These are phyloP conservation scores for Pseudopyrenochaeta lycopersici DNA, from an alignment of 2,329 filamentous ascomycete species.

Conservation along the genomic window DNA sequence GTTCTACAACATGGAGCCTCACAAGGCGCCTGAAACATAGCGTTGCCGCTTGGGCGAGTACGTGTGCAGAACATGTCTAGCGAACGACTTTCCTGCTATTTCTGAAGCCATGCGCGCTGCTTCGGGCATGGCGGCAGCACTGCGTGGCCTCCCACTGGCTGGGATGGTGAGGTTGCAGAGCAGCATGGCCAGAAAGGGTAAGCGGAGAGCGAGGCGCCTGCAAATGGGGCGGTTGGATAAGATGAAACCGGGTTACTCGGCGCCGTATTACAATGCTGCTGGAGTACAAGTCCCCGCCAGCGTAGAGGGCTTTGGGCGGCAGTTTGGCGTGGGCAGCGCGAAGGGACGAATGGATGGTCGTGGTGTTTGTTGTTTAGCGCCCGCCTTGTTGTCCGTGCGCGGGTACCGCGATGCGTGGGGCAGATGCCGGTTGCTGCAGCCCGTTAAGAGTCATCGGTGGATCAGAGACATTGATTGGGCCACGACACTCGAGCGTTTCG, in stretches of 20 bases:
- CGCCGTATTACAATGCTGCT: conserved; percentile 26
- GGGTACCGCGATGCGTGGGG: conserved; percentile 25
- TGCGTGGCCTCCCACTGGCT: conserved; percentile 37
- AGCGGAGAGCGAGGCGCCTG: conserved; percentile 44
- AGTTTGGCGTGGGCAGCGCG: conserved; percentile 41
- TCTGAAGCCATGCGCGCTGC: conserved; percentile 22
- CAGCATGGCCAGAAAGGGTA: conserved; percentile 28
- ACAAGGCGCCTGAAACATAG: conserved; percentile 49
- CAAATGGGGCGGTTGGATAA: conserved; percentile 46
- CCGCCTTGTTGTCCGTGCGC: conserved; percentile 32
- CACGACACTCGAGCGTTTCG: conserved; percentile 42
- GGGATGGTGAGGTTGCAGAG: conserved; percentile 31
- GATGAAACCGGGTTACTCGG: conserved; percentile 45
- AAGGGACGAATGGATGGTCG: conserved; percentile 40
- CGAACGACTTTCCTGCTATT: conserved; percentile 37
- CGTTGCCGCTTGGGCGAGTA: conserved; percentile 45
- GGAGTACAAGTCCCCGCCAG: conserved; percentile 13
- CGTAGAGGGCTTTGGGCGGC: conserved; percentile 35
- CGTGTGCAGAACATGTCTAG: conserved; percentile 32
- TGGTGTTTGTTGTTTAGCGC: conserved; percentile 43
- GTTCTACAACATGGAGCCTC: conserved; percentile 37
- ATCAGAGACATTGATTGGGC: conserved; percentile 36
- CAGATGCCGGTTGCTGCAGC: conserved; percentile 23
- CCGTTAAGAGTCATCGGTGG: conserved; percentile 44
- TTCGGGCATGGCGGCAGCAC: conserved; percentile 25